Evolutionary conservation across 768 basidiomycete genomes (phyloP).

Genomic region (Xerocomellus dryophilus): DNA sequence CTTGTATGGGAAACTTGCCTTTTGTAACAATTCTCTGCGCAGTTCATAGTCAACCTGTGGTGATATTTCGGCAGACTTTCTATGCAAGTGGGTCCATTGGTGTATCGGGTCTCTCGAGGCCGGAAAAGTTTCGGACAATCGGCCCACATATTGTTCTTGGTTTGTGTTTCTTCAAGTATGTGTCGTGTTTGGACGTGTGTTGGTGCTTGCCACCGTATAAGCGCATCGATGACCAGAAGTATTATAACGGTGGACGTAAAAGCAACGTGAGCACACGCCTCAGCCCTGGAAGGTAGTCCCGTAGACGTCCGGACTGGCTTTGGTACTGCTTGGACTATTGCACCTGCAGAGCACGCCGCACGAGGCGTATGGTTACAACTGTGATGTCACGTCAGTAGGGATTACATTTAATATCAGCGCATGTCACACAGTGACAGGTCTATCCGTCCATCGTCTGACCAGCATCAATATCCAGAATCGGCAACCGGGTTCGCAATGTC

Average conservation of each 20-base stretch:
- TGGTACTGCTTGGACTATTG: slow-evolving; percentile 23
- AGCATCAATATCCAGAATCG: slow-evolving; percentile 14
- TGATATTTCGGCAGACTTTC: slow-evolving; percentile 7
- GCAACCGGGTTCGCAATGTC: slow-evolving; percentile 10
- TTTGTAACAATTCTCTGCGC: slow-evolving; percentile 17
- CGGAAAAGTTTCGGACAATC: slow-evolving; percentile 6
- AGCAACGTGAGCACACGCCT: slow-evolving; percentile 8
- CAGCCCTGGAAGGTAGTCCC: slow-evolving; percentile 4
- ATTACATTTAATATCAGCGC: slow-evolving; percentile 28
- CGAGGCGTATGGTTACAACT: slow-evolving; percentile 24
- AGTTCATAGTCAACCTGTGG: slow-evolving; percentile 26
- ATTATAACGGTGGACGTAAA: slow-evolving; percentile 5
- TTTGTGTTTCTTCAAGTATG: slow-evolving; percentile 21
- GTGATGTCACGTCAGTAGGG: slow-evolving; percentile 27
- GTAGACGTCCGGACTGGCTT: slow-evolving; percentile 8
- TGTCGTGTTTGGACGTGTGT: slow-evolving; percentile 11
- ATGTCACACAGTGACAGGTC: slow-evolving; percentile 7
- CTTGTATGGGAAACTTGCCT: slow-evolving; percentile 15
- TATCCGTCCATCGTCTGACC: slow-evolving; percentile 2
- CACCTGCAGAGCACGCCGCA: slow-evolving; percentile 16
- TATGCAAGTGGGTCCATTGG: neutral
- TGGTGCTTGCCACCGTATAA: slow-evolving; percentile 3
- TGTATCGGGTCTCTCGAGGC: slow-evolving; percentile 2
- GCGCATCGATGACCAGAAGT: slow-evolving; percentile 10
- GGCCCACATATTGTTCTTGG: slow-evolving; percentile 12